Evolutionary conservation across 2,329 filamentous ascomycete genomes (phyloP).

Genomic region (Fusarium verrucosum): DNA sequence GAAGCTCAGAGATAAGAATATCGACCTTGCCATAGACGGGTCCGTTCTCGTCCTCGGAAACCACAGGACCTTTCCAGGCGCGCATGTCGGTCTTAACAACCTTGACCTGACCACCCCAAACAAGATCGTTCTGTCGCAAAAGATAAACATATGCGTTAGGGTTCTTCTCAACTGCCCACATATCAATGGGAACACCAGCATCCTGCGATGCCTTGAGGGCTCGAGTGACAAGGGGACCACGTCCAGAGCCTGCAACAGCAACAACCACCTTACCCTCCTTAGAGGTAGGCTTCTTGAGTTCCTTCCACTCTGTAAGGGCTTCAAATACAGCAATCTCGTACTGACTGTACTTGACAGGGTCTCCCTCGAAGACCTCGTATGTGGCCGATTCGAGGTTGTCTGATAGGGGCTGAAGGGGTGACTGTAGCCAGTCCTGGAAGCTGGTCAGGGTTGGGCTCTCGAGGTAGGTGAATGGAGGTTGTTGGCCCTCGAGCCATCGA

Average conservation of each 20-base stretch:
- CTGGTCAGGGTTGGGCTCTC: slow-evolving; percentile 63
- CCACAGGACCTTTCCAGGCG: slow-evolving; percentile 85
- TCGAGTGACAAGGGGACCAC: slow-evolving; percentile 89
- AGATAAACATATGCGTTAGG: slow-evolving; percentile 96
- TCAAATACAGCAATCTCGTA: slow-evolving; percentile 87
- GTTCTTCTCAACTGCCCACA: slow-evolving; percentile 98
- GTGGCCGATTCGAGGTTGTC: slow-evolving; percentile 98
- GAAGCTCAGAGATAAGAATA: slow-evolving; percentile 91
- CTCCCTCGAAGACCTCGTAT: slow-evolving; percentile 98
- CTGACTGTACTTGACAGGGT: slow-evolving; percentile 97
- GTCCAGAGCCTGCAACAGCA: slow-evolving; percentile 91
- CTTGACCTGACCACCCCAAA: slow-evolving; percentile 84
- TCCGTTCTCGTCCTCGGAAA: slow-evolving; percentile 55
- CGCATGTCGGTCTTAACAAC: slow-evolving; percentile 98
- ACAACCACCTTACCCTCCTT: slow-evolving; percentile 78
- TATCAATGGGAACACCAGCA: slow-evolving; percentile 80
- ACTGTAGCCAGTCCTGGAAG: slow-evolving; percentile 94
- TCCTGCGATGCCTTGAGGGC: slow-evolving; percentile 81
- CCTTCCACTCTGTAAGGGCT: slow-evolving; percentile 82
- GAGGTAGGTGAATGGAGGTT: slow-evolving; percentile 67
- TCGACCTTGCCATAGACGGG: slow-evolving; percentile 76
- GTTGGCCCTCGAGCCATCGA: slow-evolving; percentile 82
- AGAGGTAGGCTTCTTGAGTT: slow-evolving; percentile 76
- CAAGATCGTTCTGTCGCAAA: slow-evolving; percentile 81
- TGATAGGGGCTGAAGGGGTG: slow-evolving; percentile 90